These are phyloP conservation scores for Penicillium verrucosum DNA, from an alignment of 2,329 filamentous ascomycete genomes.

Conservation along the genomic window DNA sequence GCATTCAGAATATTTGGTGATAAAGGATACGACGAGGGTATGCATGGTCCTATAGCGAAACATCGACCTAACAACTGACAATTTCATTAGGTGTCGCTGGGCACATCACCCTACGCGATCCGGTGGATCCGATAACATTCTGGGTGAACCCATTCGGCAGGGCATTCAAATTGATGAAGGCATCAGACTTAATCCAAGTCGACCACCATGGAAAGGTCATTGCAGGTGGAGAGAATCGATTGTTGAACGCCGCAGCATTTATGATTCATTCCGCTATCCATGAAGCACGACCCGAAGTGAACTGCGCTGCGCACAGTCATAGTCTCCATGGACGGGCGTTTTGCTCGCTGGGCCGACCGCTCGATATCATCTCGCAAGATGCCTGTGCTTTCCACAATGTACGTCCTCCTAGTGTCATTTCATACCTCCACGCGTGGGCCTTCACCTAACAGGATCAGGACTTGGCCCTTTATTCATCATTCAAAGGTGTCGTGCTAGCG, in stretches of 20 bases:
- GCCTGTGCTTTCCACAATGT: conserved; percentile 46
- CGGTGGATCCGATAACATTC: conserved; percentile 58
- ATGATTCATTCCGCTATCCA: conserved; percentile 56
- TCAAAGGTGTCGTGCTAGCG: conserved; percentile 54
- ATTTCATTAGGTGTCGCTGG: conserved; percentile 54
- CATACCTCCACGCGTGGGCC: too few species aligned
- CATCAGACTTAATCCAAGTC: conserved; percentile 66
- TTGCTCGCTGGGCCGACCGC: conserved; percentile 40
- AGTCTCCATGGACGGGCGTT: conserved; percentile 50
- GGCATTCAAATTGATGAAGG: conserved; percentile 60
- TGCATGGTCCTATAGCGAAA: background rate
- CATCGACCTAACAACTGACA: background rate
- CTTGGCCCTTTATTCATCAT: conserved; percentile 51
- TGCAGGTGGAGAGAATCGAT: conserved; percentile 53
- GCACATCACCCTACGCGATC: conserved; percentile 62
- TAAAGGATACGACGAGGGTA: conserved; percentile 53
- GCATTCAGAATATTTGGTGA: conserved; percentile 60
- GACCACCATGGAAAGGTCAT: conserved; percentile 60
- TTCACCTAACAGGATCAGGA: conserved; percentile 34
- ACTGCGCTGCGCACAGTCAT: conserved; percentile 56
- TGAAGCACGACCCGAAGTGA: conserved; percentile 52
- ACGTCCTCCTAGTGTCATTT: background rate
- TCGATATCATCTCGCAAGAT: conserved; percentile 49
- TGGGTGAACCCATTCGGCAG: conserved; percentile 67
- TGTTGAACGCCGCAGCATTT: conserved; percentile 50